phyloP scores from a whole-genome alignment of 148 eudicot genomes.

The Arbutus unedo region DNA sequence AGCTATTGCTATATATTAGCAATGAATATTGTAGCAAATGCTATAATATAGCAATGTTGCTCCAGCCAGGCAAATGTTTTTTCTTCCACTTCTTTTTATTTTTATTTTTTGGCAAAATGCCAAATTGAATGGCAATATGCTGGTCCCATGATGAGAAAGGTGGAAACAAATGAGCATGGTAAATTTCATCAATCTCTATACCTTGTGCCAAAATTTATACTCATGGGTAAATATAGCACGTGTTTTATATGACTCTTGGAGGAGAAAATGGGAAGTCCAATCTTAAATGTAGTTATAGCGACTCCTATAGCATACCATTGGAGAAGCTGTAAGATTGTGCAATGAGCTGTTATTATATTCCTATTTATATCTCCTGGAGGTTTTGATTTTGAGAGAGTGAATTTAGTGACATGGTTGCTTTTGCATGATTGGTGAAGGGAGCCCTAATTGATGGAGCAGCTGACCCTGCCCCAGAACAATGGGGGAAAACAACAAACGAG shows the following conservation, averaged over 20 bases:
- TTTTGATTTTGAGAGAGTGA: not conserved
- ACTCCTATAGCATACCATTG: not conserved
- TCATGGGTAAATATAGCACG: not conserved
- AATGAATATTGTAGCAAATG: not conserved
- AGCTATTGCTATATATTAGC: not conserved
- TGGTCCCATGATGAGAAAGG: not conserved
- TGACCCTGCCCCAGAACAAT: constrained; percentile 93
- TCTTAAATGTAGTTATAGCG: not conserved
- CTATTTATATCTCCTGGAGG: not conserved
- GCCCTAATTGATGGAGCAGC: constrained; percentile 93
- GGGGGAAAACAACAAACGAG: constrained; percentile 94
- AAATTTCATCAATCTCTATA: not conserved
- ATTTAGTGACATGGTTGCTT: constrained; percentile 9
- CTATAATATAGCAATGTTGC: not conserved
- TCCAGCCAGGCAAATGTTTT: not conserved
- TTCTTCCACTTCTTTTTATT: not conserved
- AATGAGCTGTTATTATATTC: not conserved
- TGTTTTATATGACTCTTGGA: not conserved
- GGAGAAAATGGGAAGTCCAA: not conserved
- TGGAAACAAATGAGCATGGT: not conserved
- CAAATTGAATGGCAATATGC: not conserved
- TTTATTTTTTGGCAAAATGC: not conserved
- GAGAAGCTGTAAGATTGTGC: not conserved
- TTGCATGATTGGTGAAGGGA: constrained; percentile 47
- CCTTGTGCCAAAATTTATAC: not conserved